Conservation (phyloP, 129 eudicot species). For the Helianthus tuberosus region DNA sequence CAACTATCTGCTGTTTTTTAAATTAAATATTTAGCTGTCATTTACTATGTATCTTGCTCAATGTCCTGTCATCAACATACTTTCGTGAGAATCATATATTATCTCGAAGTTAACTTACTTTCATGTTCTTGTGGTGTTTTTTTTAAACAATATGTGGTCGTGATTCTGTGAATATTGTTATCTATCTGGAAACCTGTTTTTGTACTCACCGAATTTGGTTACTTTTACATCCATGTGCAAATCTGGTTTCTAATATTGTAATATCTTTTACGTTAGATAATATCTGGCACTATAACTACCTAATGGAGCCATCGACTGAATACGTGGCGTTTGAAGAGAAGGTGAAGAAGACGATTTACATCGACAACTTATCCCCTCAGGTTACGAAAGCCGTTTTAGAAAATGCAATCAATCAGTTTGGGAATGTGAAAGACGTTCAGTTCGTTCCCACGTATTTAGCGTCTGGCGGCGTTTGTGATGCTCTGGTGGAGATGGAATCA, state of each 20-base stretch:
- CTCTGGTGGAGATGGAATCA: conserved; percentile 70
- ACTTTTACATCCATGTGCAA: too few species aligned
- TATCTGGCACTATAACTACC: background rate
- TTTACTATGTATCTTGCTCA: too few species aligned
- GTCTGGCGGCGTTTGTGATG: conserved; percentile 39
- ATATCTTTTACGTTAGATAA: background rate
- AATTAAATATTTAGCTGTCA: too few species aligned
- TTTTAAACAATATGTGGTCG: too few species aligned
- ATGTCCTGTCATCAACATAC: too few species aligned
- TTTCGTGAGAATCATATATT: too few species aligned
- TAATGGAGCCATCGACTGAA: conserved; percentile 30
- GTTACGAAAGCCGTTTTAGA: conserved; percentile 56
- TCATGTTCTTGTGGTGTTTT: too few species aligned
- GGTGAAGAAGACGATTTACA: conserved; percentile 66
- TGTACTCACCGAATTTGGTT: background rate
- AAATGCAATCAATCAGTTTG: conserved; percentile 72
- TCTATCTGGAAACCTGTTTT: background rate
- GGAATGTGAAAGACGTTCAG: conserved; percentile 40
- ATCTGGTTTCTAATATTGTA: too few species aligned
- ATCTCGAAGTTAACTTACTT: too few species aligned
- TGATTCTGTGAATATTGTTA: background rate
- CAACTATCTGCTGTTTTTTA: too few species aligned
- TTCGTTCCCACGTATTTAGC: conserved; percentile 49
- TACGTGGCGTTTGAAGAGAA: conserved; percentile 62
- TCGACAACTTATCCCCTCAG: conserved; percentile 66